Conservation (phyloP, 2,329 filamentous ascomycete species). For the Akanthomyces uredinophilus region DNA sequence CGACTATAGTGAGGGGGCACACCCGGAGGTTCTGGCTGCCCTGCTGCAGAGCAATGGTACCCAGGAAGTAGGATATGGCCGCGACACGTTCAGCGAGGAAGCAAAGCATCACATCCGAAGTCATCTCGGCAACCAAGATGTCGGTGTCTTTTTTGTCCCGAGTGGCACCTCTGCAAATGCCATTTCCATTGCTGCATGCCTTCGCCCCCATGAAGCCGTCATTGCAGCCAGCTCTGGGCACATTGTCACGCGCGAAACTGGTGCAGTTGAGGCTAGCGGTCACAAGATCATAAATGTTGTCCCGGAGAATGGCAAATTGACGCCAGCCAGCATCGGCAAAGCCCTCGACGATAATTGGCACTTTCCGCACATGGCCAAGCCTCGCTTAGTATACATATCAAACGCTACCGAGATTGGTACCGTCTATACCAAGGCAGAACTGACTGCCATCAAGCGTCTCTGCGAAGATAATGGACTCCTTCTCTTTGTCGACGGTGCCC, state of each 20-base stretch:
- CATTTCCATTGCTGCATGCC: constrained; percentile 46
- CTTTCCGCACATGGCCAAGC: constrained; percentile 47
- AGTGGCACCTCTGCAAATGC: constrained; percentile 48
- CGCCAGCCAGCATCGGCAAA: constrained; percentile 34
- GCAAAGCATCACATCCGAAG: constrained; percentile 37
- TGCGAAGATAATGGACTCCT: constrained; percentile 38
- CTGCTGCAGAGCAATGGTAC: constrained; percentile 38
- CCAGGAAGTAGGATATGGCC: constrained; percentile 44
- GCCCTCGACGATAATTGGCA: constrained; percentile 44
- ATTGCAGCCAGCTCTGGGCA: constrained; percentile 46
- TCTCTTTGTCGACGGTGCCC: constrained; percentile 44
- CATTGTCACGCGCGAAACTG: constrained; percentile 45
- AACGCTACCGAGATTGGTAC: constrained; percentile 48
- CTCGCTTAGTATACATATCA: constrained; percentile 46
- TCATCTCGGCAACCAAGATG: constrained; percentile 33
- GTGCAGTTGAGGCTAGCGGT: constrained; percentile 45
- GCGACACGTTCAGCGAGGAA: constrained; percentile 38
- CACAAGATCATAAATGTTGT: constrained; percentile 48
- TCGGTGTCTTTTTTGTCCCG: constrained; percentile 46
- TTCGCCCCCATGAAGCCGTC: constrained; percentile 46
- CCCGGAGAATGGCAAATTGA: constrained; percentile 43
- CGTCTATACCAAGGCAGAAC: constrained; percentile 39
- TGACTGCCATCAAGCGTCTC: constrained; percentile 35
- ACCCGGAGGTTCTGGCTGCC: constrained; percentile 43
- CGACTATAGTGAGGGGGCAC: constrained; percentile 48